Percentiles rank a stretch among this genome's conserved stretches.
Evolutionary conservation across 208 protist species (phyloP).

Genomic region (Strigomonas galati): DNA sequence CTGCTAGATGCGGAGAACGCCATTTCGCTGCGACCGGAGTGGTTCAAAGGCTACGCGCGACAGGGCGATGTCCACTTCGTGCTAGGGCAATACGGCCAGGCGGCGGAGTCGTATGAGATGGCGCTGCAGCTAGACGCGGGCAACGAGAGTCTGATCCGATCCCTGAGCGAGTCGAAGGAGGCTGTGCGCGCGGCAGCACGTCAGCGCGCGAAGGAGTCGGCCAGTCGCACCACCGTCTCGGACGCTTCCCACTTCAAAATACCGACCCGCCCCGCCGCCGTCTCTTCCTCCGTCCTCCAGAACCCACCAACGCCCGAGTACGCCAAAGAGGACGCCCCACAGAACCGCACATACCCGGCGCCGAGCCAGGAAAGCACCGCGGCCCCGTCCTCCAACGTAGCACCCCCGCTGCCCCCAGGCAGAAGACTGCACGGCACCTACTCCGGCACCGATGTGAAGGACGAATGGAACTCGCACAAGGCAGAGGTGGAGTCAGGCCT

Average conservation of each 20-base stretch:
- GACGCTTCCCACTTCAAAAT: neutral
- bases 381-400: neutral
- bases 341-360: neutral
- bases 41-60: conserved; percentile 92
- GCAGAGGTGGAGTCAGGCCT: conserved; percentile 52
- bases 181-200: conserved; percentile 26
- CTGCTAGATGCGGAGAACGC: conserved; percentile 87
- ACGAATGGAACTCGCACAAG: conserved; percentile 60
- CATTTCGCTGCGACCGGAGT: conserved; percentile 84
- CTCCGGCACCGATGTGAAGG: conserved; percentile 26
- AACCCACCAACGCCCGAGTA: neutral
- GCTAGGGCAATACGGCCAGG: conserved; percentile 80
- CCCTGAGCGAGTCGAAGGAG: conserved; percentile 47
- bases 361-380: neutral
- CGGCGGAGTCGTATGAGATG: conserved; percentile 85
- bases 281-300: conserved; percentile 2
- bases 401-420: neutral
- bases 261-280: too few relatives aligned
- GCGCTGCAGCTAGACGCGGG: conserved; percentile 80
- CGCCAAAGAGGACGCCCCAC: neutral
- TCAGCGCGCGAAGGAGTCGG: conserved; percentile 28
- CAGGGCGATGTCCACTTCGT: conserved; percentile 88
- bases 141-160: conserved; percentile 59
- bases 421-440: neutral
- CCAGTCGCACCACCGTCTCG: neutral